These are phyloP conservation scores for Marvania coccoides DNA, from an alignment of 139 green algal species.

Conservation along the genomic window DNA sequence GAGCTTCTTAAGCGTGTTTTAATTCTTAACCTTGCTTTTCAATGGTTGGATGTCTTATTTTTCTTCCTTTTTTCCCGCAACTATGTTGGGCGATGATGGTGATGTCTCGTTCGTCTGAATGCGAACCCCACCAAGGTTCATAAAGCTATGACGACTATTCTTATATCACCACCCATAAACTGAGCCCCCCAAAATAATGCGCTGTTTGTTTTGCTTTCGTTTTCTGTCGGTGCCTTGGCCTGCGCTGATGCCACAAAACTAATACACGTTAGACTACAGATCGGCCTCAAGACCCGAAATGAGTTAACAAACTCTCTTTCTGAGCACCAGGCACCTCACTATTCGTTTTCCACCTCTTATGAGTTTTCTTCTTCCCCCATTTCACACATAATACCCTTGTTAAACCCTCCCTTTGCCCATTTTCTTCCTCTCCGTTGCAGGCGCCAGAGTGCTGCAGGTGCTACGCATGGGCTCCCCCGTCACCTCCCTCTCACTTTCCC, in stretches of 20 bases:
- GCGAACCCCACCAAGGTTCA: slow-evolving; percentile 24
- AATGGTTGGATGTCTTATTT: not conserved
- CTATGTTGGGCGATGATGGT: slow-evolving; percentile 16
- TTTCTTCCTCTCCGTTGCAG: slow-evolving; percentile 4
- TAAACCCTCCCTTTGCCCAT: not conserved
- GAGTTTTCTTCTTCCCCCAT: not conserved
- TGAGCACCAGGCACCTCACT: slow-evolving; percentile 8
- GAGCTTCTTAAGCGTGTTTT: not conserved
- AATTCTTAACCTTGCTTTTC: not conserved
- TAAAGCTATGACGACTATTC: slow-evolving; percentile 29
- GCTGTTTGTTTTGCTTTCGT: not conserved
- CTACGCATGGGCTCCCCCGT: slow-evolving; percentile 69
- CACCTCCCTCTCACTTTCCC: slow-evolving; percentile 64
- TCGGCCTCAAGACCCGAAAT: slow-evolving; percentile 8
- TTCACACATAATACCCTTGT: not conserved
- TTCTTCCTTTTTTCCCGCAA: not conserved
- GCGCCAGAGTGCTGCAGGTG: slow-evolving; percentile 43
- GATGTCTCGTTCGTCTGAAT: slow-evolving; percentile 40
- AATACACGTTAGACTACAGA: slow-evolving; percentile 34
- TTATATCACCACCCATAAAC: slow-evolving; percentile 43
- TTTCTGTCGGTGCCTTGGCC: not conserved
- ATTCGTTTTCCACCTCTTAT: slow-evolving; percentile 4
- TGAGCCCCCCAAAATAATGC: slow-evolving; percentile 8
- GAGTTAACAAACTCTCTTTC: slow-evolving; percentile 16
- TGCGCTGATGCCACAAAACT: slow-evolving; percentile 14